These are phyloP conservation scores for Naganishia vishniacii DNA, from an alignment of 768 basidiomycete genomes.

Conservation along the genomic window DNA sequence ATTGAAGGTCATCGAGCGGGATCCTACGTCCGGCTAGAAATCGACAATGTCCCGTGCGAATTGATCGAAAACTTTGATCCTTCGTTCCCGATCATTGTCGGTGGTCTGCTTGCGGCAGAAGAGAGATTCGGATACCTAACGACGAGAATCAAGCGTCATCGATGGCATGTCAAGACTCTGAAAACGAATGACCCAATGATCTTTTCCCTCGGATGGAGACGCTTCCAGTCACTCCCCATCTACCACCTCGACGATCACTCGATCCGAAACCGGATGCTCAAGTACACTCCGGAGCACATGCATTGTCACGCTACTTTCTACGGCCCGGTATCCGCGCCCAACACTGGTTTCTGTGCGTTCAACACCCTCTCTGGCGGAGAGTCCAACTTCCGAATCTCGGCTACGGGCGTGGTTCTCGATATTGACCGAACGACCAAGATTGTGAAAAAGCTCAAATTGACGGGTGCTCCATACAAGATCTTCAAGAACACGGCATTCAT, in stretches of 20 bases:
- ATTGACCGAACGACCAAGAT: conserved; percentile 88
- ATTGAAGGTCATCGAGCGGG: conserved; percentile 90
- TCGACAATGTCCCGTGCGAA: conserved; percentile 77
- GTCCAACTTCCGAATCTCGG: conserved; percentile 78
- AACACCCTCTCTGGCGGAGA: conserved; percentile 66
- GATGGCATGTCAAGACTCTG: conserved; percentile 83
- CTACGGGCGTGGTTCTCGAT: conserved; percentile 90
- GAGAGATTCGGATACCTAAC: conserved; percentile 90
- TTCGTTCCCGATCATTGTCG: conserved; percentile 79
- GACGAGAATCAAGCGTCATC: conserved; percentile 90
- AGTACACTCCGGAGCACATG: conserved; percentile 99
- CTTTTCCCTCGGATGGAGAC: conserved; percentile 93
- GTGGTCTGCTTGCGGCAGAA: conserved; percentile 82
- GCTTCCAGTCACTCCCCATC: conserved; percentile 90
- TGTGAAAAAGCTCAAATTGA: conserved; percentile 96
- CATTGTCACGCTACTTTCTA: conserved; percentile 98
- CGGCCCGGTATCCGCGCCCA: conserved; percentile 82
- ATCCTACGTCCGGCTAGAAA: conserved; percentile 85
- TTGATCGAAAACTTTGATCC: conserved; percentile 91
- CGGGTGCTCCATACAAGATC: conserved; percentile 90
- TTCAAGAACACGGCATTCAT: conserved; percentile 99
- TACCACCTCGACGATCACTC: conserved; percentile 97
- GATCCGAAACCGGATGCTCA: conserved; percentile 97
- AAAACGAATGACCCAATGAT: conserved; percentile 97
- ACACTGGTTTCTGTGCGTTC: conserved; percentile 97